Base-by-base conservation (phyloP, 768 basidiomycete genomes). In the Pleurotus cornucopiae region DNA sequence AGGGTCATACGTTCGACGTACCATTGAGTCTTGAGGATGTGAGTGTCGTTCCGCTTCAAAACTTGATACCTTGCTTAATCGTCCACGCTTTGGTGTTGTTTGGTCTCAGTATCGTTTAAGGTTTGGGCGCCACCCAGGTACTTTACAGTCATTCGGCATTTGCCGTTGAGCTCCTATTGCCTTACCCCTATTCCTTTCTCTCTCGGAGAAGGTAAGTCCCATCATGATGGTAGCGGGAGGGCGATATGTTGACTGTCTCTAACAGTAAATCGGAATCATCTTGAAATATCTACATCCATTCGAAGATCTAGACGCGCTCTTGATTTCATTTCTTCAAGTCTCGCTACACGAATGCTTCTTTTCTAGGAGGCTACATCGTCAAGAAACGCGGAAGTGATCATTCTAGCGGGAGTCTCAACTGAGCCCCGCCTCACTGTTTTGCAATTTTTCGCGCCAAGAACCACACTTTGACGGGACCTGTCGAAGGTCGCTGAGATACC, bases 21-120 rank as follows among this genome's bases (percentile, higher is more conserved):
- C 85, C 85, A 88, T 86, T 14, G 51, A 43, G 76, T 82, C 78
- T 84, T 86, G 83, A 75, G 71, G 80, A 76, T 76, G 77, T 81
- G 72, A 76, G 73, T 66, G 77, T 80, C 78, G 78, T 69, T 81
- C 80, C 77, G 73, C 71, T 52, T 40, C 51, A 71, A 71, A 67
- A 62, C 58, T 64, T 64, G 67, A 62, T 57, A 64, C 63, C 56
- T 65, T 61, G 58, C 59, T 46, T 48, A 14, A 55, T 53, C 57
- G 70, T 71, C 71, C 72, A 73, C 71, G 70, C 72, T 73, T 66
- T 66, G 60, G 62, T 46, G 66, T 63, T 76, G 74, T 76, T 73
- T 75, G 66, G 71, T 69, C 66, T 71, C 67, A 67, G 71, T 65
- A 70, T 69, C 6, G 41, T 18, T 52, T 76, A 85, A 81, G 72